Conservation (phyloP, 805 yeast species). For the Scheffersomyces ergatensis region DNA sequence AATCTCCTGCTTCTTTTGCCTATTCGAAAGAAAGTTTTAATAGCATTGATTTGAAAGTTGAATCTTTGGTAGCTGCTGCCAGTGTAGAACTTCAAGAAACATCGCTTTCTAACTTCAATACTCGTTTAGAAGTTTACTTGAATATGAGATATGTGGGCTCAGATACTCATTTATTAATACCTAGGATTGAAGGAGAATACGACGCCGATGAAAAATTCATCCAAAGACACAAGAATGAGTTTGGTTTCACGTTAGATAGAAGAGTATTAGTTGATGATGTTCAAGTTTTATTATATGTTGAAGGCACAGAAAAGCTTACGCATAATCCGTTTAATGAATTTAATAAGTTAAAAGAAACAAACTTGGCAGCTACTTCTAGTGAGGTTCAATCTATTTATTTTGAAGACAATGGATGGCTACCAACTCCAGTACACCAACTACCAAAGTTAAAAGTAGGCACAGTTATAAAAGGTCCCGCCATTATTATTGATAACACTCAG, state of each 20-base stretch:
- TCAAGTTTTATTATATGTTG: constrained; percentile 56
- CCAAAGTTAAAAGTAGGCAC: constrained; percentile 19
- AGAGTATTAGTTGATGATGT: constrained; percentile 36
- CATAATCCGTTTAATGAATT: constrained; percentile 53
- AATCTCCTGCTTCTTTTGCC: constrained; percentile 29
- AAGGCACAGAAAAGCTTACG: constrained; percentile 42
- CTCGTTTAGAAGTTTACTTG: constrained; percentile 60
- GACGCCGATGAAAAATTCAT: constrained; percentile 23
- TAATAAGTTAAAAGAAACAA: constrained; percentile 9
- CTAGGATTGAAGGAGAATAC: constrained; percentile 17
- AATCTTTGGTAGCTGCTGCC: constrained; percentile 43
- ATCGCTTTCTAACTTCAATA: constrained; percentile 42
- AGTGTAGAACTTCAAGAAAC: constrained; percentile 41
- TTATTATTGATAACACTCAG: constrained; percentile 34
- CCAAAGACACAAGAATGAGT: constrained; percentile 28
- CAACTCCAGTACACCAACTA: constrained; percentile 20
- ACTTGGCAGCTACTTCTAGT: not conserved
- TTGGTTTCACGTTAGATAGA: constrained; percentile 36
- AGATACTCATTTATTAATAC: constrained; percentile 83
- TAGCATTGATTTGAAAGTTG: constrained; percentile 45
- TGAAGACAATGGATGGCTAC: constrained; percentile 28
- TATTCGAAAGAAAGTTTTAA: constrained; percentile 23
- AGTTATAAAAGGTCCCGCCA: constrained; percentile 25
- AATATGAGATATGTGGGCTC: constrained; percentile 85
- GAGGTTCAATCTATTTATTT: constrained; percentile 20